phyloP scores from a whole-genome alignment of 805 yeast species.

The Cyberlindnera samutprakarnensis region DNA sequence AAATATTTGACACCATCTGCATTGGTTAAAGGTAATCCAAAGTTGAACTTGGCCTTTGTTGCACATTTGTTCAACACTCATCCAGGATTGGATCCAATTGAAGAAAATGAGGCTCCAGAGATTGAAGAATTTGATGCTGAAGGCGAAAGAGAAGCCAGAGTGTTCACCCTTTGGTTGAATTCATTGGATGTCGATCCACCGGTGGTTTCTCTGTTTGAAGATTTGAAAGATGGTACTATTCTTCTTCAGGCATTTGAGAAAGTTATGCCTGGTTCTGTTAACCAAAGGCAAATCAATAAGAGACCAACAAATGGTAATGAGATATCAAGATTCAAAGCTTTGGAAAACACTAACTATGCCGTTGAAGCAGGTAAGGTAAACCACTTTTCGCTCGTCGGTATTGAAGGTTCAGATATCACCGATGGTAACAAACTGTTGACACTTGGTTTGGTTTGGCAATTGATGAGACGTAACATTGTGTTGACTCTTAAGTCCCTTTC shows the following conservation, averaged over 20 bases:
- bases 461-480: conserved; percentile 93
- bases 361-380: conserved; percentile 92
- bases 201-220: conserved; percentile 85
- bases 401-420: conserved; percentile 94
- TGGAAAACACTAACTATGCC: conserved; percentile 97
- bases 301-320: conserved; percentile 71
- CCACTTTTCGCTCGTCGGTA: conserved; percentile 91
- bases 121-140: conserved; percentile 98
- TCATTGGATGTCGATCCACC: conserved; percentile 95
- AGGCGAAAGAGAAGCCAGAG: conserved; percentile 99
- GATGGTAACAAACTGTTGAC: conserved; percentile 89
- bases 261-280: conserved; percentile 89
- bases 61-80: conserved; percentile 95
- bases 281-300: conserved; percentile 73
- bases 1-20: conserved; percentile 93
- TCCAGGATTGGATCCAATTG: conserved; percentile 95
- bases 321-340: conserved; percentile 83
- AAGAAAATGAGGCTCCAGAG: conserved; percentile 84
- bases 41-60: conserved; percentile 92
- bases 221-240: conserved; percentile 85
- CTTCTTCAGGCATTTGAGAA: conserved; percentile 91
- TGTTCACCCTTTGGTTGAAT: conserved; percentile 95
- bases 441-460: conserved; percentile 94
- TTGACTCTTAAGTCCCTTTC: conserved; percentile 71
- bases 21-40: conserved; percentile 92